A percentile compares a stretch with the other conserved stretches of the same genome.
Evolutionary conservation across 495 filamentous ascomycete genomes (phyloP).

Genomic region (Hyaloscypha finlandica): DNA sequence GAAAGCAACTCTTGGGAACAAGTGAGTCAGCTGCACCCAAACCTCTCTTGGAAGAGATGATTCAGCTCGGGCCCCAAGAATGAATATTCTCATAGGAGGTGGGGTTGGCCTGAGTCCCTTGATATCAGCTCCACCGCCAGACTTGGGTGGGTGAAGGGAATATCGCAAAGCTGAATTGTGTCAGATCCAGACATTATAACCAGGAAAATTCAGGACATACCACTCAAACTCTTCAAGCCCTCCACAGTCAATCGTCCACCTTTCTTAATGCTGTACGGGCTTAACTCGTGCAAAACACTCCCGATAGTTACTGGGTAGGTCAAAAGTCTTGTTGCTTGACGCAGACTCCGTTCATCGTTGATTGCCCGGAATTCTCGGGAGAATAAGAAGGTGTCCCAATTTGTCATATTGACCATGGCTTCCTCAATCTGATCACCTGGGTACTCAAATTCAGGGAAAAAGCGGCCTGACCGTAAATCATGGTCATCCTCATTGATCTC

Average conservation of each 20-base stretch:
- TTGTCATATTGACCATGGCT: conserved; percentile 92
- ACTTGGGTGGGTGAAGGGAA: conserved; percentile 82
- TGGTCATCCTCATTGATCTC: conserved; percentile 99
- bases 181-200: conserved; percentile 1
- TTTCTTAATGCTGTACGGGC: conserved; percentile 78
- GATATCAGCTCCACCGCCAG: conserved; percentile 72
- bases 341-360: conserved; percentile 80
- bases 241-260: conserved; percentile 77
- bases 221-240: conserved; percentile 88
- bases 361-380: conserved; percentile 86
- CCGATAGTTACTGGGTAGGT: conserved; percentile 93
- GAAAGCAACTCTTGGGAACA: conserved; percentile 80
- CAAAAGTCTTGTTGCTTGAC: conserved; percentile 87
- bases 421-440: conserved; percentile 88
- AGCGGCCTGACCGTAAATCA: conserved; percentile 84
- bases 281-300: conserved; percentile 89
- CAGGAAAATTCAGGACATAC: conserved; percentile 48
- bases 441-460: conserved; percentile 93
- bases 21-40: conserved; percentile 87
- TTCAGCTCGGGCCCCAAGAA: conserved; percentile 93
- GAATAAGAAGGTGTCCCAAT: conserved; percentile 96
- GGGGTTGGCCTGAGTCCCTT: conserved; percentile 79
- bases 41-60: conserved; percentile 91
- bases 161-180: conserved; percentile 75
- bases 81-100: conserved; percentile 87